A percentile compares a stretch with the other conserved stretches of the same genome.
phyloP scores from a whole-genome alignment of 495 filamentous ascomycete genomes.

The Corynascus novoguineensis region DNA sequence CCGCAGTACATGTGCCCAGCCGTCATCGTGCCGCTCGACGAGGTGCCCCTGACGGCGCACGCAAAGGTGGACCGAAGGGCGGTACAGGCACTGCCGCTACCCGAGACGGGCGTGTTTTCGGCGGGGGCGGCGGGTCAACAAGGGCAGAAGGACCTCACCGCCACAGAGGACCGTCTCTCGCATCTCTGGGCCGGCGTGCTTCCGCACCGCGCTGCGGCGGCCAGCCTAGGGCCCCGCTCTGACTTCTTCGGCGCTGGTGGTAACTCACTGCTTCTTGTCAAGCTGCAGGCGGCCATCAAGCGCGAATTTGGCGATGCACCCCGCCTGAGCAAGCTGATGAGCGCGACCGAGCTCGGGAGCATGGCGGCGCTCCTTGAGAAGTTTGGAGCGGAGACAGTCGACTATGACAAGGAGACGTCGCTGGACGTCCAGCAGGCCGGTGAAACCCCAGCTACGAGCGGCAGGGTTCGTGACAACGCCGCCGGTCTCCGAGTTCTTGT shows the following conservation, averaged over 20 bases:
- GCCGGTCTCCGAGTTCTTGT: neutral
- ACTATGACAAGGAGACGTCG: neutral
- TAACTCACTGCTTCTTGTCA: neutral
- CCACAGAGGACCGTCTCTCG: neutral
- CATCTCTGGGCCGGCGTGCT: neutral
- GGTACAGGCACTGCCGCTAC: neutral
- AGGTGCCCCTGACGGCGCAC: constrained; percentile 19
- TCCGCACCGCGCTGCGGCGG: neutral
- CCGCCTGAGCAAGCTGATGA: neutral
- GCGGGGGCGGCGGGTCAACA: neutral
- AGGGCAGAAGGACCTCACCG: neutral
- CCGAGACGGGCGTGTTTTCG: neutral
- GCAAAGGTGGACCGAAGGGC: constrained; percentile 14
- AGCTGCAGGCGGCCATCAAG: neutral
- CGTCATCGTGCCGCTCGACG: constrained; percentile 17
- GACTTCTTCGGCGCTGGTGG: neutral
- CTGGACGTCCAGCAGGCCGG: neutral
- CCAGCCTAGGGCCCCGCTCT: neutral
- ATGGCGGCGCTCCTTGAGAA: neutral
- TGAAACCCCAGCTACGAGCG: no score
- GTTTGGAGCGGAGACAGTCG: neutral
- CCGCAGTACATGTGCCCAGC: constrained; percentile 24
- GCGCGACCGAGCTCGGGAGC: neutral
- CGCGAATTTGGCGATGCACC: neutral
- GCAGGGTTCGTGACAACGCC: neutral